phyloP scores from a whole-genome alignment of 1,284 basidiomycete species.

The Schizophyllum commune region DNA sequence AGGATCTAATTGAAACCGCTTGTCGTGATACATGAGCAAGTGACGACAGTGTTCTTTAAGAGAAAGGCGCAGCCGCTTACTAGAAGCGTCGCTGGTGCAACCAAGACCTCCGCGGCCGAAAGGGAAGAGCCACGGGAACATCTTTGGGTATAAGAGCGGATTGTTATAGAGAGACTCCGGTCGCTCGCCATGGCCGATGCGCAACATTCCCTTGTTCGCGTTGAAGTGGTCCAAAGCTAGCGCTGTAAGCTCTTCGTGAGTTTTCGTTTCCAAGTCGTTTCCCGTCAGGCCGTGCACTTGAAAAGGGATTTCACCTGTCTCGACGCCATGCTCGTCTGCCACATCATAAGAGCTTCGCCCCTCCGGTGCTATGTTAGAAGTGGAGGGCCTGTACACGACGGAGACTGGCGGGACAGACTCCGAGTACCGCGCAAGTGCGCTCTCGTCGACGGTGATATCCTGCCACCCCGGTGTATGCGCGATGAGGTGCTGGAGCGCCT shows the following conservation, averaged over 20 bases:
- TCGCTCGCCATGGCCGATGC: not conserved
- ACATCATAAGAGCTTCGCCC: constrained; percentile 8
- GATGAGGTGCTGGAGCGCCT: constrained; percentile 22
- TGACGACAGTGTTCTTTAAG: constrained; percentile 15
- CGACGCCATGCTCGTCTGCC: not conserved
- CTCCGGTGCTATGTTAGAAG: constrained; percentile 11
- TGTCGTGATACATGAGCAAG: constrained; percentile 22
- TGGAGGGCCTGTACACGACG: constrained; percentile 9
- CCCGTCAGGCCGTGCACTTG: not conserved
- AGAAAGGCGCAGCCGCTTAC: constrained; percentile 7
- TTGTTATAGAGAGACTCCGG: not conserved
- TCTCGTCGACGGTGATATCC: constrained; percentile 18
- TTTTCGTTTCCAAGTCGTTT: not conserved
- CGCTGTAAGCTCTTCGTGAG: not conserved
- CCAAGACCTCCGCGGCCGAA: not conserved
- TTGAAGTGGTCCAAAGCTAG: not conserved
- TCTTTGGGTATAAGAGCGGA: not conserved
- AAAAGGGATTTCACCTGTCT: not conserved
- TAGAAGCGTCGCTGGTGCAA: not conserved
- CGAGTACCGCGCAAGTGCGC: constrained; percentile 11
- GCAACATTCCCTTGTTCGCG: not conserved
- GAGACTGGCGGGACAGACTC: constrained; percentile 2
- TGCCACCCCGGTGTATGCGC: constrained; percentile 23
- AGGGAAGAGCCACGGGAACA: constrained; percentile 5
- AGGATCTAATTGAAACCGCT: constrained; percentile 17